Base-by-base conservation (phyloP, 805 yeast species). In the Ogataea pini region DNA sequence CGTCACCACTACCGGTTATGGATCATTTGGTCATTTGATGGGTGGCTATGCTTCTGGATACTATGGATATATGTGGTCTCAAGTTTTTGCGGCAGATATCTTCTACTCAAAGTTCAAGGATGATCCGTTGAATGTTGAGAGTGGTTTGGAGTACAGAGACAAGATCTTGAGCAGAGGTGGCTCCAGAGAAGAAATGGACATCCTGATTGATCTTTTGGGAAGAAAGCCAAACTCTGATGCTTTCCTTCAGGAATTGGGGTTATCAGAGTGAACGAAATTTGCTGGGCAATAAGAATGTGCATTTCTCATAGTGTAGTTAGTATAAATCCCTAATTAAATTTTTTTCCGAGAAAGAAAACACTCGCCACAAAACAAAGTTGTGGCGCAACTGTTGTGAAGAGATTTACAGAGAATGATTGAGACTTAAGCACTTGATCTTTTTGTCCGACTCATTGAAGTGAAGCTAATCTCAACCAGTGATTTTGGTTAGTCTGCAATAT, bases 41-140 rank as follows among this genome's bases (percentile, higher is more conserved):
- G 89, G 89, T 32, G 92, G 95, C 14, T 89, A 89, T 65, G 92
- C 87, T 46, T 82, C 91, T 9, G 90, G 91, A 3, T 89, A 89
- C 68, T 89, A 89, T 59, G 96, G 96, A 1, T 89, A 89, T 65
- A 68, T 88, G 70, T 89, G 89, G 83, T 86, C 95, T 2, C 83
- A 83, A 60, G 96, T 87, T 13, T 89, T 83, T 72, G 94, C 96
- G 1, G 79, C 88, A 6, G 96, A 89, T 65, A 86, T 89, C 62
- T 89, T 78, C 70, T 82, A 86, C 64, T 69, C 87, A 4, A 77
- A 79, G 60, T 89, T 89, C 73, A 78, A 79, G 49, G 58, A 69
- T 1, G 80, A 85, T 63, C 94, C 95, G 37, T 74, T 86, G 77
- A 78, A 82, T 60, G 71, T 79, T 17, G 63, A 64, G 14, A 73